These are phyloP conservation scores for Hygrocybe punicea DNA, from an alignment of 768 basidiomycete species.

Conservation along the genomic window DNA sequence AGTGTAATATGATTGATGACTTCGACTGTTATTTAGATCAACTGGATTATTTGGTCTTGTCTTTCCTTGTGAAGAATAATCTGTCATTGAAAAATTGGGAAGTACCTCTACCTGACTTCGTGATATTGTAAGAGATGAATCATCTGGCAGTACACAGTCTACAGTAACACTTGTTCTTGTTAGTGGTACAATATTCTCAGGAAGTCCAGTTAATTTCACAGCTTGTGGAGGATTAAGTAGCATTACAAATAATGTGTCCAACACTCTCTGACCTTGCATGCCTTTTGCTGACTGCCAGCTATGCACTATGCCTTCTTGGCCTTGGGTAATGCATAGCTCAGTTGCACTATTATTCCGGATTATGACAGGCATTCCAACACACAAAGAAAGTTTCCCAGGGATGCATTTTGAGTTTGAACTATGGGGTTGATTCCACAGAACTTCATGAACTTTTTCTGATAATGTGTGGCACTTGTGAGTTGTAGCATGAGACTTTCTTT, in stretches of 20 bases:
- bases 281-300: constrained; percentile 23
- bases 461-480: too few relatives aligned
- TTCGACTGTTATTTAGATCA: constrained; percentile 18
- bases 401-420: too few relatives aligned
- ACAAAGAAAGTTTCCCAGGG: too few relatives aligned
- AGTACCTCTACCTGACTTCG: constrained; percentile 25
- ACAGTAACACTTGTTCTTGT: background rate
- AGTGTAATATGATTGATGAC: background rate
- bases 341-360: constrained; percentile 27
- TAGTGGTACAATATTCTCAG: constrained; percentile 24
- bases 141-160: constrained; percentile 20
- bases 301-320: constrained; percentile 26
- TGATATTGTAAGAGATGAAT: constrained; percentile 11
- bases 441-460: background rate
- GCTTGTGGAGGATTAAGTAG: constrained; percentile 11
- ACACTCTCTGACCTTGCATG: constrained; percentile 10
- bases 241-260: constrained; percentile 21
- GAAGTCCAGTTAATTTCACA: constrained; percentile 2
- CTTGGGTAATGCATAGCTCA: constrained; percentile 31
- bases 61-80: constrained; percentile 22
- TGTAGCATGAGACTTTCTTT: too few relatives aligned
- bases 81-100: constrained; percentile 32
- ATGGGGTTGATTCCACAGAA: too few relatives aligned
- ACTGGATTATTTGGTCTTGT: constrained; percentile 26
- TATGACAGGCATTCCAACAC: constrained; percentile 13